A percentile compares a stretch with the other conserved stretches of the same genome.
Conservation (phyloP, 2,329 filamentous ascomycete species). For the Dactylella cylindrospora region DNA sequence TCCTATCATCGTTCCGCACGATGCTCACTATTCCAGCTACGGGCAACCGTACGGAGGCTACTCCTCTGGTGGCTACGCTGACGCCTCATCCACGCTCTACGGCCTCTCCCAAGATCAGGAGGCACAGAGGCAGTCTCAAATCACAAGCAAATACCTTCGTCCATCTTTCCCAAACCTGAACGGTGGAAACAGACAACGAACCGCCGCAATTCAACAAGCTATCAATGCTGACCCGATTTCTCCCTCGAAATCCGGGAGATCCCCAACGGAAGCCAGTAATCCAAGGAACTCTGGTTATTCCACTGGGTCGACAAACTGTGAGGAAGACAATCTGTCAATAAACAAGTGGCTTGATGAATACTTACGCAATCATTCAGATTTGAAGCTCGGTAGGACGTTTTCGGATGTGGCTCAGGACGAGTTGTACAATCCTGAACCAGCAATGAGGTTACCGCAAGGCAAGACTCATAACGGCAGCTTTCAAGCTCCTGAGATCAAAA, state of each 20-base stretch:
- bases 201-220: too few species aligned
- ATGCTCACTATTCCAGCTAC: constrained; percentile 36
- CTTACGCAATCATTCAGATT: constrained; percentile 67
- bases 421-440: constrained; percentile 72
- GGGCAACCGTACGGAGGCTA: constrained; percentile 38
- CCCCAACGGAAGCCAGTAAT: too few species aligned
- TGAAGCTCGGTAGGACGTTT: constrained; percentile 80
- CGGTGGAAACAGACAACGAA: background rate
- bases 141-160: constrained; percentile 33
- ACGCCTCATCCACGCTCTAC: constrained; percentile 20
- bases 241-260: too few species aligned
- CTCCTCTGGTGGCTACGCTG: constrained; percentile 11
- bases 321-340: constrained; percentile 48
- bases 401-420: constrained; percentile 84
- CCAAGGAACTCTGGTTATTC: constrained; percentile 17
- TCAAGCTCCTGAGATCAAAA: constrained; percentile 61
- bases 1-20: constrained; percentile 38
- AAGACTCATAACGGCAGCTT: constrained; percentile 75
- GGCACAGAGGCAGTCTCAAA: constrained; percentile 35
- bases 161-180: constrained; percentile 1
- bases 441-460: constrained; percentile 68
- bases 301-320: constrained; percentile 46
- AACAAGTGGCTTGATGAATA: constrained; percentile 61
- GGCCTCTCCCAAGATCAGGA: constrained; percentile 29
- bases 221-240: too few species aligned